Percentiles rank a stretch among this genome's conserved stretches.
These are phyloP conservation scores for Jamesozyma lodderae DNA, from an alignment of 805 yeast species.

Conservation along the genomic window DNA sequence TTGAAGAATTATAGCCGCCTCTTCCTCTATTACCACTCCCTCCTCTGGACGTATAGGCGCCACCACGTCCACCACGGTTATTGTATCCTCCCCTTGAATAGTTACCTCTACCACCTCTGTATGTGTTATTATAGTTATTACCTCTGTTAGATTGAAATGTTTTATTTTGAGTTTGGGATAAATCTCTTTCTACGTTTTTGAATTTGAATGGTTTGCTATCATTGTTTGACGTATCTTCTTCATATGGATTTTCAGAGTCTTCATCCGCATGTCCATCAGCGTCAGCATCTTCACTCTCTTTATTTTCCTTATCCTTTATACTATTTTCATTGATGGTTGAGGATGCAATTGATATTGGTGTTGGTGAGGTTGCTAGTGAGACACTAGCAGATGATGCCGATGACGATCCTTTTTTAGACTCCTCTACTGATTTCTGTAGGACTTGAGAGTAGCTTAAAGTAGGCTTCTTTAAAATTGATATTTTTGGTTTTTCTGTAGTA, in stretches of 20 bases:
- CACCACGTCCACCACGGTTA: constrained; percentile 4
- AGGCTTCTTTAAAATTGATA: constrained; percentile 17
- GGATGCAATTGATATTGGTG: not conserved
- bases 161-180: not conserved
- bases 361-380: not conserved
- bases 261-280: constrained; percentile 43
- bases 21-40: constrained; percentile 9
- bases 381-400: not conserved
- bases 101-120: constrained; percentile 6
- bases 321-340: not conserved
- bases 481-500: constrained; percentile 8
- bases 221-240: not conserved
- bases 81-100: constrained; percentile 5
- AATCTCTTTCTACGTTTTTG: constrained; percentile 10
- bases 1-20: not conserved
- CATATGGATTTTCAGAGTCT: constrained; percentile 69
- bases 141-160: constrained; percentile 1
- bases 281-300: not conserved
- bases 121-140: constrained; percentile 2
- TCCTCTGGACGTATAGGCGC: constrained; percentile 7
- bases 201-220: constrained; percentile 9
- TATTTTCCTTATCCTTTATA: not conserved
- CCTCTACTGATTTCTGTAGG: constrained; percentile 20
- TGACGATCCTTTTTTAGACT: constrained; percentile 15
- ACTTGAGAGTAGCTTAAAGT: constrained; percentile 23